Conservation (phyloP, 73 alveolate genomes). For the Blepharisma japonicum region DNA sequence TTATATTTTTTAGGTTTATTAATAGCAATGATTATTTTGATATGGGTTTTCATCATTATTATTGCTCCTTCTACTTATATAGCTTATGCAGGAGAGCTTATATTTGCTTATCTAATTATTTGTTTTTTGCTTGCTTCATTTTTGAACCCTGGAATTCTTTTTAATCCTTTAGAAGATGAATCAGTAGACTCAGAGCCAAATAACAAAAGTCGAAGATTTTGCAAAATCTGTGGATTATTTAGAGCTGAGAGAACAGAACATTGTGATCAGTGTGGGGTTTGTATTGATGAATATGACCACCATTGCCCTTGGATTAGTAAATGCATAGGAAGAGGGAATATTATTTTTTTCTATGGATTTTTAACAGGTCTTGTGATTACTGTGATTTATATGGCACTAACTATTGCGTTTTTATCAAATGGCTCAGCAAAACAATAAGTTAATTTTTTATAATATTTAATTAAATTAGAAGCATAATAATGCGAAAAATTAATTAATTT, state of each 20-base stretch:
- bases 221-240: constrained; percentile 43
- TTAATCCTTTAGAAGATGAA: no score
- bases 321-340: constrained; percentile 64
- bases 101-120: background rate
- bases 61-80: background rate
- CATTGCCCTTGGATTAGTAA: constrained; percentile 84
- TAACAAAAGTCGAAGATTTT: constrained; percentile 26
- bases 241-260: constrained; percentile 42
- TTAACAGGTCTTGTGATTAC: constrained; percentile 22
- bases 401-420: no score
- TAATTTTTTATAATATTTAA: no score
- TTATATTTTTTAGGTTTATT: background rate
- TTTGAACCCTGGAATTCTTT: constrained; percentile 16
- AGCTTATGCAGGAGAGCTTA: background rate
- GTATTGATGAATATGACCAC: constrained; percentile 59
- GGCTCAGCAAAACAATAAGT: no score
- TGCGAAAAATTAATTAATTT: no score
- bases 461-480: no score
- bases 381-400: no score
- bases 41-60: background rate
- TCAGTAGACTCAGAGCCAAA: no score
- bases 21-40: background rate
- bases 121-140: background rate
- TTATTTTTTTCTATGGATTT: constrained; percentile 42
- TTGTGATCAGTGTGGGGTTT: constrained; percentile 70